These are phyloP conservation scores for Ophiocordyceps robertsii DNA, from an alignment of 2,329 filamentous ascomycete species.

Conservation along the genomic window DNA sequence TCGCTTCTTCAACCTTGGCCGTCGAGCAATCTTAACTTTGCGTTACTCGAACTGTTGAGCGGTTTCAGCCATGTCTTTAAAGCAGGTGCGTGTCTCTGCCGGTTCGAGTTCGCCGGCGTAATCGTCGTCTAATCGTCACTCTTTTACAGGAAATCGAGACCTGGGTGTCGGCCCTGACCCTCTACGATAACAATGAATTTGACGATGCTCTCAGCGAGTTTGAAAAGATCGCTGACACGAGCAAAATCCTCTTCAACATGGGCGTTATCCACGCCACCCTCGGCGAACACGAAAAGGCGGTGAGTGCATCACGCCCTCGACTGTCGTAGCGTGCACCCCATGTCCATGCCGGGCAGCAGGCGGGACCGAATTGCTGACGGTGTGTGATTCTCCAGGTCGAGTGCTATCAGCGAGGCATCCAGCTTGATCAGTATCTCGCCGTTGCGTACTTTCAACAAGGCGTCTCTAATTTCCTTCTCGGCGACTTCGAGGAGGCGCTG, in stretches of 20 bases:
- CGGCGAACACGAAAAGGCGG: constrained; percentile 89
- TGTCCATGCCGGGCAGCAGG: too few relatives aligned
- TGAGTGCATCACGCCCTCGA: constrained; percentile 32
- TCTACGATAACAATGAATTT: constrained; percentile 96
- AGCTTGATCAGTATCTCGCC: constrained; percentile 86
- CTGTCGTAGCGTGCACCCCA: neutral
- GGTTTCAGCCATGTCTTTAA: constrained; percentile 38
- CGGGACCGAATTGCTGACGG: constrained; percentile 1
- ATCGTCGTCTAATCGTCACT: neutral
- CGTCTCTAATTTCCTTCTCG: constrained; percentile 92
- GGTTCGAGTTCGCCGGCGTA: neutral
- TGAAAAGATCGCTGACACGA: constrained; percentile 80
- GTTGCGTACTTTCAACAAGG: constrained; percentile 98
- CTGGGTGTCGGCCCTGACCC: constrained; percentile 81
- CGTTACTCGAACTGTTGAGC: neutral
- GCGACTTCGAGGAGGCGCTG: constrained; percentile 92
- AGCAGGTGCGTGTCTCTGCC: constrained; percentile 33
- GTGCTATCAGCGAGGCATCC: constrained; percentile 83
- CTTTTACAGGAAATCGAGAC: constrained; percentile 81
- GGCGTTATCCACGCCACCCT: constrained; percentile 95
- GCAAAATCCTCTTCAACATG: constrained; percentile 97
- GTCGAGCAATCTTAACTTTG: neutral
- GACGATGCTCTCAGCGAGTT: constrained; percentile 78
- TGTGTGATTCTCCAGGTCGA: constrained; percentile 52
- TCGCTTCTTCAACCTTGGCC: neutral